Evolutionary conservation across 2,329 filamentous ascomycete genomes (phyloP).

Genomic region (Diaporthe amygdali): DNA sequence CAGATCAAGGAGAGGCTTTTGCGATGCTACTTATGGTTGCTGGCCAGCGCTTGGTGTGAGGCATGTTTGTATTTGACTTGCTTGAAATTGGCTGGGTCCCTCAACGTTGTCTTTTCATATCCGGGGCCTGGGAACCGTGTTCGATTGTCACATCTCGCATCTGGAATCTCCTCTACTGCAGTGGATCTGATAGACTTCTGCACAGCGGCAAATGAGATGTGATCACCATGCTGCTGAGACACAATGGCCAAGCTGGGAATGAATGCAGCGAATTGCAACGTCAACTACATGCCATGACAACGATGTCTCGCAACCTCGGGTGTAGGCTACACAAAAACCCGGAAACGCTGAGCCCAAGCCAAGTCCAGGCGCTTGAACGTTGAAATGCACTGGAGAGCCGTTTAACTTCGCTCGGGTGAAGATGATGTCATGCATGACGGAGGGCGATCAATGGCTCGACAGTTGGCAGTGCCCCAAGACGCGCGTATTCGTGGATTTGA

Average conservation of each 20-base stretch:
- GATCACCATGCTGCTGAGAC: not conserved
- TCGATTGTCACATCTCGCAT: not conserved
- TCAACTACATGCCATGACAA: not conserved
- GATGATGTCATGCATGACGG: slow-evolving; percentile 11
- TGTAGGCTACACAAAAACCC: not conserved
- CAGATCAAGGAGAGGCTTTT: not conserved
- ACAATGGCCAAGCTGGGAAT: not conserved
- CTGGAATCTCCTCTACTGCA: not conserved
- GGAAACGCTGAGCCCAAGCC: not conserved
- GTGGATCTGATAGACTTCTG: not conserved
- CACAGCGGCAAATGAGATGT: not conserved
- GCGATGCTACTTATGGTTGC: not conserved
- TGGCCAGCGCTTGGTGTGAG: not conserved
- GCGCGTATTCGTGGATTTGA: not conserved
- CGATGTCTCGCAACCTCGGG: not conserved
- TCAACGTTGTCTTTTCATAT: not conserved
- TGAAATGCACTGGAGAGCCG: not conserved
- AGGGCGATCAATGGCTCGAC: not conserved
- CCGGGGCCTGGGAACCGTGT: not conserved
- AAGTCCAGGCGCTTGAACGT: not conserved
- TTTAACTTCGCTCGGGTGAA: not conserved
- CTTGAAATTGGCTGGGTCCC: not conserved
- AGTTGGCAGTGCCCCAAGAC: slow-evolving; percentile 3
- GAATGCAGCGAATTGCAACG: not conserved
- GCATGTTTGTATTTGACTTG: too few species aligned